Percentiles rank a stretch among this genome's conserved stretches.
Evolutionary conservation across 148 eudicot species (phyloP).

Genomic region (Dysphania ambrosioides): DNA sequence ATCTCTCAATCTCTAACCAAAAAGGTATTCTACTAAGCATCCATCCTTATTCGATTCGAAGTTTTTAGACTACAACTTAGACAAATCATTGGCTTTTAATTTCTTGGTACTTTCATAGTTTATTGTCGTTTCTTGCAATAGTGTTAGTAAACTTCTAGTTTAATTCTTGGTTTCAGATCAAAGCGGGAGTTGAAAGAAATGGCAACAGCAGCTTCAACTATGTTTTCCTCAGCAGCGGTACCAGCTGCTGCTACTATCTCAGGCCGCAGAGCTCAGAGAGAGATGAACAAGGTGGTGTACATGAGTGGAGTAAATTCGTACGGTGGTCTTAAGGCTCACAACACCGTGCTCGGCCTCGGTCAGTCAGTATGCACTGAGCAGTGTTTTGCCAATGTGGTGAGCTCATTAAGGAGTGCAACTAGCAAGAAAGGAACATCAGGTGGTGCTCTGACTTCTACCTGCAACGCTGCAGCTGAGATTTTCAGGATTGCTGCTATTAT

Average conservation of each 20-base stretch:
- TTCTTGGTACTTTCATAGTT: neutral
- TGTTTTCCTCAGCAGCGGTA: constrained; percentile 20
- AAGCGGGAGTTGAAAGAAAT: constrained; percentile 16
- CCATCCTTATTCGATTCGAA: neutral
- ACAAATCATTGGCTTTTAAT: neutral
- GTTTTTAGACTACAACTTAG: no score
- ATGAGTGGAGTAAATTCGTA: constrained; percentile 32
- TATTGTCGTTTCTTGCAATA: neutral
- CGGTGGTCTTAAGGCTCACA: constrained; percentile 42
- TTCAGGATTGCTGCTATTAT: constrained; percentile 53
- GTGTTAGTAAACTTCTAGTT: neutral
- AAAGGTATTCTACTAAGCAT: neutral
- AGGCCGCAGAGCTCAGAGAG: constrained; percentile 17
- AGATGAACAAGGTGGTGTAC: constrained; percentile 20
- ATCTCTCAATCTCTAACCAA: constrained; percentile 3
- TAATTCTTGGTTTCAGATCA: neutral
- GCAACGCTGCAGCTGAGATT: constrained; percentile 49
- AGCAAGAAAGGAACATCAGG: constrained; percentile 16
- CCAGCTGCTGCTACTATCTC: constrained; percentile 23
- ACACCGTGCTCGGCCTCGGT: constrained; percentile 32
- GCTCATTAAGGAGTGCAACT: constrained; percentile 24
- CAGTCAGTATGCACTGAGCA: constrained; percentile 32
- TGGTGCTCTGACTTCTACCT: constrained; percentile 34
- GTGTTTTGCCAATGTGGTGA: constrained; percentile 37
- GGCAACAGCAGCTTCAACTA: constrained; percentile 40